Evolutionary conservation across 1,284 basidiomycete genomes (phyloP).

Genomic region (Ustilago cynodontis): DNA sequence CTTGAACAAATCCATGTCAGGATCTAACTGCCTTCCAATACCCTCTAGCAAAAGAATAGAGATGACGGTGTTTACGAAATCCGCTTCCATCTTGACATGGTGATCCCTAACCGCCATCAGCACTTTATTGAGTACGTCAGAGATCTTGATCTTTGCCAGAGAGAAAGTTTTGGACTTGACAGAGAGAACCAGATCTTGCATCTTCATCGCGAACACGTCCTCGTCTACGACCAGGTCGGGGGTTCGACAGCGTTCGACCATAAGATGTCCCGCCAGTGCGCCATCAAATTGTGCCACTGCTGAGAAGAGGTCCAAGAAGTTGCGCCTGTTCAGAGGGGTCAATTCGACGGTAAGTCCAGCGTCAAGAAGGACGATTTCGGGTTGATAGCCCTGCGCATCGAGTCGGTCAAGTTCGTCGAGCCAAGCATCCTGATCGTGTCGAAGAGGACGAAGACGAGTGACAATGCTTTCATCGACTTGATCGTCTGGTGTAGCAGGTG

Average conservation of each 20-base stretch:
- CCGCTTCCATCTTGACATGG: conserved; percentile 98
- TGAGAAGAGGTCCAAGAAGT: conserved; percentile 96
- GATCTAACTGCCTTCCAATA: conserved; percentile 93
- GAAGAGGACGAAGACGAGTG: conserved; percentile 76
- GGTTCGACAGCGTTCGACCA: conserved; percentile 94
- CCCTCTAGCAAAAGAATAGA: conserved; percentile 93
- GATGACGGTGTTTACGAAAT: conserved; percentile 98
- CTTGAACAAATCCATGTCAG: conserved; percentile 78
- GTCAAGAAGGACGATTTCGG: conserved; percentile 96
- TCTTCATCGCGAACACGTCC: conserved; percentile 95
- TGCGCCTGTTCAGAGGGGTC: conserved; percentile 81
- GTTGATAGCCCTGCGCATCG: conserved; percentile 82
- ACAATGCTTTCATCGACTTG: conserved; percentile 75
- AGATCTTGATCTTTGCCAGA: conserved; percentile 93
- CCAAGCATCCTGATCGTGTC: conserved; percentile 77
- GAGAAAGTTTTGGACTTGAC: conserved; percentile 98
- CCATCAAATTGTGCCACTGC: conserved; percentile 97
- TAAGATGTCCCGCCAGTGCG: conserved; percentile 90
- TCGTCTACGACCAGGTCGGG: conserved; percentile 91
- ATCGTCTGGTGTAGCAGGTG: conserved; percentile 74
- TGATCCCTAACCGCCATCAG: conserved; percentile 87
- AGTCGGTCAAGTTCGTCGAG: conserved; percentile 78
- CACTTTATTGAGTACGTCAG: conserved; percentile 90
- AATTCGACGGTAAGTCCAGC: conserved; percentile 93
- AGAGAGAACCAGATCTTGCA: conserved; percentile 92